These are phyloP conservation scores for Neurospora sp. DNA, from an alignment of 495 filamentous ascomycete species.

Conservation along the genomic window DNA sequence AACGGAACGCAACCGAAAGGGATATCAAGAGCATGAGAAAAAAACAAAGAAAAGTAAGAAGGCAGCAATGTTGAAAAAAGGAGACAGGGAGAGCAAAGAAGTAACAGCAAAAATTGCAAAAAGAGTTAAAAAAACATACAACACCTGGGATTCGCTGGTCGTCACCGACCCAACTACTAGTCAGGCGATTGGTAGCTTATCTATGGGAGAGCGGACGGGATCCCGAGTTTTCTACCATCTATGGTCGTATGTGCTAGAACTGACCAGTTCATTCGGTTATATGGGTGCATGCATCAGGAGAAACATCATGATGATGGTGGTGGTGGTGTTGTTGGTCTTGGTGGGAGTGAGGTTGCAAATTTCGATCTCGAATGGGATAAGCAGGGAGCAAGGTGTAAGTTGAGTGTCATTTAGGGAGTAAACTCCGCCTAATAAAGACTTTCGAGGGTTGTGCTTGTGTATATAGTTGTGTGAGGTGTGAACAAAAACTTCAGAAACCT, in stretches of 20 bases:
- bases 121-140: conserved; percentile 25
- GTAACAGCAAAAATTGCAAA: background rate
- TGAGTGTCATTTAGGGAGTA: background rate
- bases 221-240: background rate
- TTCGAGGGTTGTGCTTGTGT: background rate
- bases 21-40: too few relatives aligned
- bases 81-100: too few relatives aligned
- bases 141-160: conserved; percentile 39
- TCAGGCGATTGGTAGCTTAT: conserved; percentile 11
- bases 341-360: background rate
- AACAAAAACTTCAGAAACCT: background rate
- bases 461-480: background rate
- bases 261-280: fast-evolving
- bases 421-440: background rate
- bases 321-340: background rate
- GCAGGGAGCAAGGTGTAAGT: too few relatives aligned
- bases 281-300: background rate
- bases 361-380: background rate
- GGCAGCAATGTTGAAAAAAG: too few relatives aligned
- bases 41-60: too few relatives aligned
- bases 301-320: background rate
- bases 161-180: conserved; percentile 39
- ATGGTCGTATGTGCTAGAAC: background rate
- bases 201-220: conserved; percentile 15
- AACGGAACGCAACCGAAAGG: too few relatives aligned